Base-by-base conservation (phyloP, 495 filamentous ascomycete species). In the Lasiosphaeria hispida region DNA sequence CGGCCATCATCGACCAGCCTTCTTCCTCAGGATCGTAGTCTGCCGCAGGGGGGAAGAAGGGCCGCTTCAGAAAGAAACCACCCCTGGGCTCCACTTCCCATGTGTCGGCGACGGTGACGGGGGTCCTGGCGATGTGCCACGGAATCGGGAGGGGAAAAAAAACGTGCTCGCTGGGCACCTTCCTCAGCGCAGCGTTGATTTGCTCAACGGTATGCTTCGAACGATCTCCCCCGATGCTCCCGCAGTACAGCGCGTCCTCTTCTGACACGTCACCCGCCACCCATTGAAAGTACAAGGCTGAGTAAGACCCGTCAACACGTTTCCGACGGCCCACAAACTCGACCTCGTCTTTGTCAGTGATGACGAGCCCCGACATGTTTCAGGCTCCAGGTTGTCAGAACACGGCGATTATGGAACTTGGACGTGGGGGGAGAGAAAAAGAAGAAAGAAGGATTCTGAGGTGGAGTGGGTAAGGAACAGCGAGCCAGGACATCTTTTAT, bases 141-240 rank as follows among this genome's bases (percentile, higher is more conserved):
- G 49, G 49, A 18, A 52, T 39, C 3, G 49, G 49, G 13, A 52
- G 34, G n/a, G 49, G 49, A 34, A 52, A 52, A 36, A 52, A 52
- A 36, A 52, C 40, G 36, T 36, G 36, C 35, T 52, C 49, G 17
- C 40, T 18, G 34, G 36, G 35, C n/a, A 40, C 13, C 36, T 40
- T 30, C 14, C 40, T 13, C 11, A 52, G 49, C 14, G 35, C 49
- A 36, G 33, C 36, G 18, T 52, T 40, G 49, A 52, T 52, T 52
- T 52, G 49, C 49, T 52, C 35, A 34, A 52, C 14, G 7, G 35
- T 52, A 34, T 52, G 49, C n/a, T 52, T 14, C n/a, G 49, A 52
- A 11, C n/a, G 35, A 15, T 11, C 4, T 13, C 49, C 49, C 34
- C 9, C n/a, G 9, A 52, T 19, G 49, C 2, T 39, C 11, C 48